Percentiles rank a stretch among this genome's conserved stretches.
phyloP scores from a whole-genome alignment of 2,329 filamentous ascomycete species.

The Neurospora sp. region DNA sequence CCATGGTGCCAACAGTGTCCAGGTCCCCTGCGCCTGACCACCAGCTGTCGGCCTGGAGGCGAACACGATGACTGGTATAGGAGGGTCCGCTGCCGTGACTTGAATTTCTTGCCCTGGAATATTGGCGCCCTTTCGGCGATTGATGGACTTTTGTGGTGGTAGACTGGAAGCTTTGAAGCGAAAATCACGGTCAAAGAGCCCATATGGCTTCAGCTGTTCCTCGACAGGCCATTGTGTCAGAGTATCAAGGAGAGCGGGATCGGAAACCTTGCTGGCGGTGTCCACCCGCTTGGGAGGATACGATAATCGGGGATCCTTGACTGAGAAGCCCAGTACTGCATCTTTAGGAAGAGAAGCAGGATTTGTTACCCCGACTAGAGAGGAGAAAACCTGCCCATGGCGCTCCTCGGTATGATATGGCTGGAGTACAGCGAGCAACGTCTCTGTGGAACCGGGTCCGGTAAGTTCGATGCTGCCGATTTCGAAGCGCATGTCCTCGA shows the following conservation, averaged over 20 bases:
- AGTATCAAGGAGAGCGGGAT: conserved; percentile 41
- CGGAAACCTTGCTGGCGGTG: conserved; percentile 26
- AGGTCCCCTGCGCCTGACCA: conserved; percentile 53
- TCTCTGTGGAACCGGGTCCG: conserved; percentile 67
- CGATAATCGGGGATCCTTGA: conserved; percentile 69
- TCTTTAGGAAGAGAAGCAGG: conserved; percentile 59
- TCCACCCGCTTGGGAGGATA: conserved; percentile 57
- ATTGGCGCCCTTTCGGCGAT: conserved; percentile 58
- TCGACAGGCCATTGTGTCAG: conserved; percentile 62
- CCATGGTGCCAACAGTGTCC: conserved; percentile 84
- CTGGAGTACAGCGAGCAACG: conserved; percentile 59
- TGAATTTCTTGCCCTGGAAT: conserved; percentile 53
- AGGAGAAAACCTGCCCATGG: conserved; percentile 40
- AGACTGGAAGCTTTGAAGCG: conserved; percentile 56
- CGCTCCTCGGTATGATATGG: conserved; percentile 32
- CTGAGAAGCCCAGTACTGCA: conserved; percentile 60
- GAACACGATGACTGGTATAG: conserved; percentile 67
- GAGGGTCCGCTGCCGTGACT: conserved; percentile 51
- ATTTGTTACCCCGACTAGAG: conserved; percentile 52
- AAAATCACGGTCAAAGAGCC: conserved; percentile 58
- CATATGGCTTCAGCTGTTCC: conserved; percentile 31
- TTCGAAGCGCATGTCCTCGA: conserved; percentile 63
- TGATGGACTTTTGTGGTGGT: conserved; percentile 71
- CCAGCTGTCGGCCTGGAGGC: conserved; percentile 41
- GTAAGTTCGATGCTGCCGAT: conserved; percentile 49